Evolutionary conservation across 306 rosid species (phyloP).

Genomic region (Luffa acutangula): DNA sequence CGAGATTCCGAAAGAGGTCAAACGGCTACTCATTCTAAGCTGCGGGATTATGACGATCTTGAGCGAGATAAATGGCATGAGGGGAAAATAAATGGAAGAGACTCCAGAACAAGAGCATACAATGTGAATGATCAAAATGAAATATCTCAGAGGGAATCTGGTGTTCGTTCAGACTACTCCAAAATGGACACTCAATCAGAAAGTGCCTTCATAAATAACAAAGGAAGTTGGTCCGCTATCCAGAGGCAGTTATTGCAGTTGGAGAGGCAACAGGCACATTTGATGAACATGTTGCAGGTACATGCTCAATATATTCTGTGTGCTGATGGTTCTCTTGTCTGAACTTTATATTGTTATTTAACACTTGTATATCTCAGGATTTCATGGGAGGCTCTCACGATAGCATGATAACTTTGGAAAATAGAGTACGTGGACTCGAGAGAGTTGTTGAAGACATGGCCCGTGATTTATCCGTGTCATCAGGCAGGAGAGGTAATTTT

Average conservation of each 20-base stretch:
- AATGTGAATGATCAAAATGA: constrained; percentile 50
- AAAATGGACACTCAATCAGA: constrained; percentile 77
- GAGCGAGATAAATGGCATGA: constrained; percentile 47
- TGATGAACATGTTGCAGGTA: constrained; percentile 99
- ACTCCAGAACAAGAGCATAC: constrained; percentile 41
- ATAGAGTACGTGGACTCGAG: constrained; percentile 95
- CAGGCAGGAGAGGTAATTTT: constrained; percentile 76
- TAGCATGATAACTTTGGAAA: constrained; percentile 89
- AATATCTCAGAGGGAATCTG: constrained; percentile 50
- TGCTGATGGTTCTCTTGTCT: constrained; percentile 9
- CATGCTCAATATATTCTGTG: constrained; percentile 8
- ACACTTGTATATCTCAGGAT: constrained; percentile 51
- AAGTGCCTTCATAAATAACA: constrained; percentile 60
- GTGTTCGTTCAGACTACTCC: constrained; percentile 56
- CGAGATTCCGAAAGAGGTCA: constrained; percentile 43
- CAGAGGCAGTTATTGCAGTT: constrained; percentile 86
- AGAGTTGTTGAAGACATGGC: constrained; percentile 97
- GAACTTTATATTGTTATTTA: constrained; percentile 7
- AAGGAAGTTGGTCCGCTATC: constrained; percentile 91
- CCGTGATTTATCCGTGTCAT: constrained; percentile 72
- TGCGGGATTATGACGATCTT: constrained; percentile 38
- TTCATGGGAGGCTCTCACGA: constrained; percentile 99
- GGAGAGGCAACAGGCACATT: constrained; percentile 93
- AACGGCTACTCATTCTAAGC: constrained; percentile 34
- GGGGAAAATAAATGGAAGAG: constrained; percentile 57